Evolutionary conservation across 306 rosid genomes (phyloP).

Genomic region (Aeschynomene evenia): DNA sequence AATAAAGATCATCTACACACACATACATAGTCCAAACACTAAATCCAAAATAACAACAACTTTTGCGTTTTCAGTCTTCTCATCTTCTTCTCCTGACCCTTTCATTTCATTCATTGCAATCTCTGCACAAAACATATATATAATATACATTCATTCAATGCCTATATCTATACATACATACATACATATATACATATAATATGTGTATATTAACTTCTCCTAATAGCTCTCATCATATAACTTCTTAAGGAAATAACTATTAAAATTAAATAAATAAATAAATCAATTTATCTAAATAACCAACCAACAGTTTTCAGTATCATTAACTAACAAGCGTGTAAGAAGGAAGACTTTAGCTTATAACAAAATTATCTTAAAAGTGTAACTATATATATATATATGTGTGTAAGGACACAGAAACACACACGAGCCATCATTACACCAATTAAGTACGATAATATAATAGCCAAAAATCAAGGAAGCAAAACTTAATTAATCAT

Average conservation of each 20-base stretch:
- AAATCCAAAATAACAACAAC: slow-evolving; percentile 53
- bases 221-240: background rate
- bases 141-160: background rate
- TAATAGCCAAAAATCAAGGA: background rate
- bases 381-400: background rate
- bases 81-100: slow-evolving; percentile 32
- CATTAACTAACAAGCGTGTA: background rate
- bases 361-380: background rate
- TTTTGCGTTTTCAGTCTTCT: slow-evolving; percentile 29
- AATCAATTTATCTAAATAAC: no score
- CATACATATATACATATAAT: background rate
- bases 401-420: background rate
- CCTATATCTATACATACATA: background rate
- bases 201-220: background rate
- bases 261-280: no score
- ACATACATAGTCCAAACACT: slow-evolving; percentile 58
- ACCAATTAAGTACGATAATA: background rate
- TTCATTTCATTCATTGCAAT: slow-evolving; percentile 43
- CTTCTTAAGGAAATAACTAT: background rate
- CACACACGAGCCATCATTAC: slow-evolving; percentile 20
- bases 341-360: background rate
- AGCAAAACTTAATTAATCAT: background rate
- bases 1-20: slow-evolving; percentile 36
- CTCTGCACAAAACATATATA: background rate
- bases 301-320: no score